Evolutionary conservation across 768 basidiomycete genomes (phyloP), one percentile per base, ranked within the genome.

Genomic region (Sporobolomyces pararoseus): DNA sequence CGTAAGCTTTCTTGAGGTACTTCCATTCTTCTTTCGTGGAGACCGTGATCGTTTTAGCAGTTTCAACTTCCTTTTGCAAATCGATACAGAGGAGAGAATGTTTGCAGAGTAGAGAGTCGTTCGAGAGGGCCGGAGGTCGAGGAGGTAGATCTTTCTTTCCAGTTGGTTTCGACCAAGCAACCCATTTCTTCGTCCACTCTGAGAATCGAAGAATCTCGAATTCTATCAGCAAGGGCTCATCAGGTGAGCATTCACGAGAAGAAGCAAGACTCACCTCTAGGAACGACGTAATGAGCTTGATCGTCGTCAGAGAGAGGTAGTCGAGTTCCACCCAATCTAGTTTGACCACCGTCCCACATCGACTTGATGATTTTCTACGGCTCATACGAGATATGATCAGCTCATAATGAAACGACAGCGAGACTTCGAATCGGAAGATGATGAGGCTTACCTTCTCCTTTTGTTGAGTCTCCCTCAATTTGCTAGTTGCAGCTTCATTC

Each of bases 11-110:
- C 72, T 83, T 80, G 63, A 91, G 75, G 35, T 81, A 78, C 57
- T 85, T 82, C 89, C 89, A 92, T 66, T 91, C 87, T 50, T 80
- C 81, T 68, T 81, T 81, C 75, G 83, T 83, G 68, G 90, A 84
- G 50, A 67, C 39, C 19, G 19, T 14, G 50, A 68, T 47, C 16
- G 7, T 21, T 31, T 37, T 58, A 19, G 46, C 34, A 14, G 32
- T 57, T 25, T 60, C 59, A 31, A 65, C 58, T 25, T 69, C 70
- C 27, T 44, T 53, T 27, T 86, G 88, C 1, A 88, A 86, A 78
- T 92, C 89, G 57, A 91, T 80, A 19, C 81, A 78, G 12, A 91
- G 83, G 69, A 82, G 78, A 7, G 81, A 81, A 78, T 92, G 91
- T 66, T 84, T 80, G 79, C 91, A 92, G 57, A 90, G 74, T 75